Base-by-base conservation (phyloP, 345 rosid genomes). In the Pistacia vera region DNA sequence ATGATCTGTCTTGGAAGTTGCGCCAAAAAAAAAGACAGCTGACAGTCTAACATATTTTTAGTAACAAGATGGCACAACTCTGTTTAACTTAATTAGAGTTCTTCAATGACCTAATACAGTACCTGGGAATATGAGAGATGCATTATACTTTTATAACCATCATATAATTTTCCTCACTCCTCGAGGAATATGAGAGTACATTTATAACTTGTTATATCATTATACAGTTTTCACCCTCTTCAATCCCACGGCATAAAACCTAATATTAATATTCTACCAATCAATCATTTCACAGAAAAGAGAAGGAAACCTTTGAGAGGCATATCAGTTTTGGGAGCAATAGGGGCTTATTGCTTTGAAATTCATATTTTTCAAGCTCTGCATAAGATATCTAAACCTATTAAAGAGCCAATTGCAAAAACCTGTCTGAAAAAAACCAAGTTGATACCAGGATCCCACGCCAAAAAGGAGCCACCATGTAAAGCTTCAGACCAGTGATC, bases 401-500 rank as follows among this genome's bases (percentile, higher is more conserved):
- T 58, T 13, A 75, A 51, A 55, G 8, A 41, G 8, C 46, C 63
- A 49, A 55, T 11, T 1, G 61, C 68, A 30, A 22, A 49, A 33
- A 63, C 49, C 28, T 44, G 17, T 63, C 63, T 73, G 12, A 18
- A 63, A 41, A 41, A 6, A 46, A 54, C 5, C n/a, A 61, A 11
- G 61, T 1, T 25, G 59, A 35, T 18, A 49, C n/a, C 68, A 61
- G 22, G 46, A 33, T 62, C 97, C 86, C 80, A 97, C 99, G 49
- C 77, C 79, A 97, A 86, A 82, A 97, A 94, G 98, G 99, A 44
- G 99, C 86, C 76, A 94, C 97, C 99, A 97, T 97, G 77, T 97
- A 97, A 75, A 97, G 90, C 90, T 94, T 97, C 64, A 92, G 90
- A 79, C 97, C 98, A 61, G 93, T 85, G 78, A 84, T 77, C 74